These are phyloP conservation scores for Tricholoma sp. DNA, from an alignment of 768 basidiomycete genomes.

Conservation along the genomic window DNA sequence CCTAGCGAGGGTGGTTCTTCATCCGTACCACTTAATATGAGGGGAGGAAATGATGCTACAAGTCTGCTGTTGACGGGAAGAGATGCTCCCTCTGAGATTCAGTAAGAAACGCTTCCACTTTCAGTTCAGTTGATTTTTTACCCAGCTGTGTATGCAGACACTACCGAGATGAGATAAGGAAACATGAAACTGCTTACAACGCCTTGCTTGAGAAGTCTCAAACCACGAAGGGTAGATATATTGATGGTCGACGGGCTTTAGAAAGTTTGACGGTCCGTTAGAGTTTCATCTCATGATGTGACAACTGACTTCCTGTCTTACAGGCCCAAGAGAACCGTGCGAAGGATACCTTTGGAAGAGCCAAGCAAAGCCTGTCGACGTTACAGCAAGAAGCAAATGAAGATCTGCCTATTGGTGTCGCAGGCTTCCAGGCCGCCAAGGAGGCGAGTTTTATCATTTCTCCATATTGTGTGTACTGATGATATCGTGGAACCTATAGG, in stretches of 20 bases:
- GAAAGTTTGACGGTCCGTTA: conserved; percentile 29
- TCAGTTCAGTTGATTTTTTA: background rate
- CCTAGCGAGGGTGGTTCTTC: conserved; percentile 65
- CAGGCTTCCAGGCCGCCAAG: conserved; percentile 49
- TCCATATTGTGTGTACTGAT: background rate
- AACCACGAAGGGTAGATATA: conserved; percentile 25
- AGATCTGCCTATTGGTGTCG: conserved; percentile 61
- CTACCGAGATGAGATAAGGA: conserved; percentile 34
- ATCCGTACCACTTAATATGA: conserved; percentile 34
- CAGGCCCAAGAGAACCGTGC: conserved; percentile 23
- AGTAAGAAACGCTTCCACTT: conserved; percentile 27
- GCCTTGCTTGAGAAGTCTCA: conserved; percentile 20
- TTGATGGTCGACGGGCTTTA: conserved; percentile 20
- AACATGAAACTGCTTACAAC: conserved; percentile 33
- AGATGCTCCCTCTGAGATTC: conserved; percentile 43
- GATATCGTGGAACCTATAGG: conserved; percentile 28
- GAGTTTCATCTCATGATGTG: background rate
- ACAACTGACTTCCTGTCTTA: background rate
- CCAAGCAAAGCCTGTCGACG: conserved; percentile 24
- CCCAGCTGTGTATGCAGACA: conserved; percentile 29
- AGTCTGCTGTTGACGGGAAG: conserved; percentile 50
- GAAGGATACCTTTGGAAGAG: conserved; percentile 10
- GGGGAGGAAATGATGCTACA: conserved; percentile 26
- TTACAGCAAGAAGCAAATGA: conserved; percentile 63
- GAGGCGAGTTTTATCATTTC: conserved; percentile 31